Conservation (phyloP, 805 yeast genomes). For the Lipomyces orientalis region DNA sequence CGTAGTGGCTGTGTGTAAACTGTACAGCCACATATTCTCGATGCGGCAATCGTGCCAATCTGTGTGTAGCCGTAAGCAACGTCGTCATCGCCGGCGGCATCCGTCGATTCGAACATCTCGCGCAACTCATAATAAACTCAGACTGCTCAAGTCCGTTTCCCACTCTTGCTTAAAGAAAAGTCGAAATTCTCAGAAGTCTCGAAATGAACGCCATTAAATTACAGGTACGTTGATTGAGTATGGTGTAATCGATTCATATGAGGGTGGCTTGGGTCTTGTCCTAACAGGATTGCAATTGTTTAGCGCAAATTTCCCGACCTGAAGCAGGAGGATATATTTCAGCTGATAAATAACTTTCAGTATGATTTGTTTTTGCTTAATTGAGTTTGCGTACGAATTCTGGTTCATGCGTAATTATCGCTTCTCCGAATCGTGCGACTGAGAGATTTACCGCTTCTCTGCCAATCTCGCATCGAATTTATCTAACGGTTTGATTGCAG, state of each 20-base stretch:
- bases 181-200: not conserved
- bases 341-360: conserved; percentile 80
- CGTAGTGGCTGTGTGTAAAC: not conserved
- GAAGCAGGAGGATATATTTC: conserved; percentile 84
- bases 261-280: not conserved
- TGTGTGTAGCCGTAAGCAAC: not conserved
- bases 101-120: not conserved
- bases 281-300: conserved; percentile 1
- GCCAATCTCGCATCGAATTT: not conserved
- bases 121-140: not conserved
- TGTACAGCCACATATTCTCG: not conserved
- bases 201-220: conserved; percentile 68
- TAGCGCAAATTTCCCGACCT: conserved; percentile 85
- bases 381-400: not conserved
- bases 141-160: not conserved
- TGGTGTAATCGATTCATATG: not conserved
- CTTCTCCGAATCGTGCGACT: not conserved
- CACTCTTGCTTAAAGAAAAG: not conserved
- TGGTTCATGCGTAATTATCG: not conserved
- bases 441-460: not conserved
- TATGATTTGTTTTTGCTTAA: conserved; percentile 34
- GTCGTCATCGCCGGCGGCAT: conserved; percentile 1
- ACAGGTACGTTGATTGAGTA: conserved; percentile 51
- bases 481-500: conserved; percentile 45
- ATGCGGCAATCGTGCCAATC: not conserved